phyloP scores from a whole-genome alignment of 1,139 yeast species.

The Scheffersomyces lignicola region DNA sequence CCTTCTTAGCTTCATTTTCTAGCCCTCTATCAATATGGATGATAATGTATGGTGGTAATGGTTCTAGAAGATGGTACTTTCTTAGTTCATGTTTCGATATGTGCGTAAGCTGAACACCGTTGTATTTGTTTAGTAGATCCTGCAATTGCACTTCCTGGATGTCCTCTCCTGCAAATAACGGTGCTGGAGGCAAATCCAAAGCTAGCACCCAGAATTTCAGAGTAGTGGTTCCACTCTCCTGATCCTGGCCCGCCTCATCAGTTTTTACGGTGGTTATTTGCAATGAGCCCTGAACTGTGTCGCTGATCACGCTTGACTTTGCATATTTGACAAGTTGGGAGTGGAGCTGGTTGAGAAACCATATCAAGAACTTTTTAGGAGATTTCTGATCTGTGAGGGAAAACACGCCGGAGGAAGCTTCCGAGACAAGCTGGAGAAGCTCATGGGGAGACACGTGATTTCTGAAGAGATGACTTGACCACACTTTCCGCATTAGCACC shows the following conservation, averaged over 20 bases:
- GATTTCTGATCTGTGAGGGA: conserved; percentile 30
- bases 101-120: conserved; percentile 23
- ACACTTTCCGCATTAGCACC: conserved; percentile 54
- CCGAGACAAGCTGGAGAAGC: conserved; percentile 49
- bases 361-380: conserved; percentile 57
- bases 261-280: conserved; percentile 23
- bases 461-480: conserved; percentile 62
- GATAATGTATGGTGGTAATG: conserved; percentile 54
- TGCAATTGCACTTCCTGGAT: conserved; percentile 56
- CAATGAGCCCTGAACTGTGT: conserved; percentile 55
- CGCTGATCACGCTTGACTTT: conserved; percentile 17
- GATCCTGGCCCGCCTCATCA: conserved; percentile 22
- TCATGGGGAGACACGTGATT: conserved; percentile 70
- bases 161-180: conserved; percentile 38
- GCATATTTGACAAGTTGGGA: conserved; percentile 28
- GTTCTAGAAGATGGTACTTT: conserved; percentile 37
- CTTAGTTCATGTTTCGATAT: conserved; percentile 21
- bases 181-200: conserved; percentile 58
- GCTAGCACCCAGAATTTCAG: conserved; percentile 61
- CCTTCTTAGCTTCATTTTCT: conserved; percentile 29
- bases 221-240: conserved; percentile 14
- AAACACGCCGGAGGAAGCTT: conserved; percentile 27
- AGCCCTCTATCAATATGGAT: conserved; percentile 57
- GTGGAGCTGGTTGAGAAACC: conserved; percentile 57
- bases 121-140: conserved; percentile 48